Base-by-base conservation (phyloP, 2,329 filamentous ascomycete species). In the Apiospora sp. region DNA sequence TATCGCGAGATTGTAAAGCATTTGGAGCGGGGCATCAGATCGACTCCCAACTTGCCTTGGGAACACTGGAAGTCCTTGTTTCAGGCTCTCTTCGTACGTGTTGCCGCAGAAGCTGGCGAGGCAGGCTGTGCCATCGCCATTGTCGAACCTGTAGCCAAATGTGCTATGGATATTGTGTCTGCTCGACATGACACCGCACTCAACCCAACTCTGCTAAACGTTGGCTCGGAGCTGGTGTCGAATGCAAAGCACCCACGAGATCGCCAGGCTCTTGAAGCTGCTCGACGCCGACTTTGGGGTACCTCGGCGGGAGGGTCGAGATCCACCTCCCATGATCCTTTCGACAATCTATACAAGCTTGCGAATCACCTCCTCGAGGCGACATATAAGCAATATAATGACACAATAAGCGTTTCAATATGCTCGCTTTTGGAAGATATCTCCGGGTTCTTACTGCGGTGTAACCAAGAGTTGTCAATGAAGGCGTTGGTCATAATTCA, bases 1-100 rank as follows among this genome's bases (percentile, higher is more conserved):
- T 95, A 94, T 75, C 91, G 92, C 12, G 90, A 92, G 70, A 84
- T 93, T 34, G 86, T 92, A 22, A 91, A 88, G 24, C 88, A 97
- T 46, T 85, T 97, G 3, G 87, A 92, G 76, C 84, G 87, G 75
- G 91, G 93, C 24, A 80, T 93, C 68, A 81, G 81, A 43, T 82
- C 84, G 30, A 86, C 86, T 3, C 86, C 87, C 0, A 84, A 84
- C 24, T 80, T 90, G 10, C 86, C 87, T 0, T 82, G 81, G 75
- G 73, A 81, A 22, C 79, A 83, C 8, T 91, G 88, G 89, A 79
- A 84, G 37, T 80, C 84, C 0, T 83, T 96, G 0, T 90, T 94
- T 70, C 83, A 87, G 12, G 81, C 85, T 0, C 82, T 94, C 12
- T 84, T 88, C 3, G 82, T 86, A 12, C 88, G 89, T 70, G 88